A percentile compares a stretch with the other conserved stretches of the same genome.
Evolutionary conservation across 192 early-diverging fungal species (phyloP).

Genomic region (Coemansia sp.): DNA sequence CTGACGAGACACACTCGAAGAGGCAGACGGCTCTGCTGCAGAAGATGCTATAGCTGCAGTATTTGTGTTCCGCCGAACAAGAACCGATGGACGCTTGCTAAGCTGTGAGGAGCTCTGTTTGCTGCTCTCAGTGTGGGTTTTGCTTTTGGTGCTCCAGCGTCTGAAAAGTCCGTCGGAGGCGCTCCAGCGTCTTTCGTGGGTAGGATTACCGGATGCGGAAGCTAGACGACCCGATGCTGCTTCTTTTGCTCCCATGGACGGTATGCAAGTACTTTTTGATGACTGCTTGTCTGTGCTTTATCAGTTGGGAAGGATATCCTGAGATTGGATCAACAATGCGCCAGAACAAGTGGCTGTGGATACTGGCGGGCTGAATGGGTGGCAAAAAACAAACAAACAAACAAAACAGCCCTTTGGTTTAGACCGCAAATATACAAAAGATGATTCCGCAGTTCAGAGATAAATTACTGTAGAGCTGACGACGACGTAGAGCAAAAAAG

Average conservation of each 20-base stretch:
- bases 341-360: background rate
- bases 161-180: constrained; percentile 1
- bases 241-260: background rate
- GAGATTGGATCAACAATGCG: background rate
- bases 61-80: background rate
- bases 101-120: background rate
- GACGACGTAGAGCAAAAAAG: too few species aligned
- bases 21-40: background rate
- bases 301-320: background rate
- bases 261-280: background rate
- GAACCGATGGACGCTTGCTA: constrained; percentile 3
- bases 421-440: background rate
- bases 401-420: too few species aligned
- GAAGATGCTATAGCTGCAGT: background rate
- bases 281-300: too few species aligned
- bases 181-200: constrained; percentile 4
- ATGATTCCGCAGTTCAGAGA: background rate
- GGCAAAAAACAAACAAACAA: background rate
- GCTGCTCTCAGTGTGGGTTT: background rate
- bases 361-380: background rate
- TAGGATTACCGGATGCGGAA: background rate
- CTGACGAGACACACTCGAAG: background rate
- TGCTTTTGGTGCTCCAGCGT: constrained; percentile 1
- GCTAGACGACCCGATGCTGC: background rate
- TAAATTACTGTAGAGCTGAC: background rate